Evolutionary conservation across 192 early-diverging fungal genomes (phyloP).

Genomic region (Fimicolochytrium jonesii): DNA sequence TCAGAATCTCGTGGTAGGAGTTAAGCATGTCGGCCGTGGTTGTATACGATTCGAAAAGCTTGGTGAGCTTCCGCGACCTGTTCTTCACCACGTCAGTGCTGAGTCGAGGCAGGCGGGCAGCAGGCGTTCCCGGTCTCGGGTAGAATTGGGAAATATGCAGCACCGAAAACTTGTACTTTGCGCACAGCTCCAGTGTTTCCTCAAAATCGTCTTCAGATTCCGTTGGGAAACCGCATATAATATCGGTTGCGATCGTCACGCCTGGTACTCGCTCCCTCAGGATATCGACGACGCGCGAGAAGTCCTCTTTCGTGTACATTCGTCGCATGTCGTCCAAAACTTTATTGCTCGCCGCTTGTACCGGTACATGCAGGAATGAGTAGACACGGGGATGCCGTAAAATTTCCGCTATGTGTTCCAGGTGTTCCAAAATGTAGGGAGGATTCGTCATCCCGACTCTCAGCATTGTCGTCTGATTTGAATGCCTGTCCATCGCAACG

Average conservation of each 20-base stretch:
- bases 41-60: slow-evolving; percentile 41
- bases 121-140: slow-evolving; percentile 57
- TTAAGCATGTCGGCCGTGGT: slow-evolving; percentile 32
- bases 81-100: slow-evolving; percentile 45
- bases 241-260: slow-evolving; percentile 50
- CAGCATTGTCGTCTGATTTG: slow-evolving; percentile 35
- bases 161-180: slow-evolving; percentile 41
- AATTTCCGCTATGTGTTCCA: slow-evolving; percentile 45
- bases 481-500: slow-evolving; percentile 34
- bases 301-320: slow-evolving; percentile 46
- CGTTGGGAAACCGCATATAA: slow-evolving; percentile 60
- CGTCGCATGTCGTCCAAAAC: slow-evolving; percentile 52
- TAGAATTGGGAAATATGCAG: slow-evolving; percentile 61
- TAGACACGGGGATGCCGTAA: slow-evolving; percentile 53
- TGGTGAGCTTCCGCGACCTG: slow-evolving; percentile 39
- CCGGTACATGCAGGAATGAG: slow-evolving; percentile 55
- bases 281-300: slow-evolving; percentile 35
- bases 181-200: slow-evolving; percentile 43
- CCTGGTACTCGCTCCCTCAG: slow-evolving; percentile 31
- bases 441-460: slow-evolving; percentile 64
- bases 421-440: slow-evolving; percentile 56
- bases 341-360: slow-evolving; percentile 46
- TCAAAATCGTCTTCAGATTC: slow-evolving; percentile 50
- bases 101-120: slow-evolving; percentile 43
- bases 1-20: slow-evolving; percentile 27